These are phyloP conservation scores for Umbelopsis sp. DNA, from an alignment of 371 early-diverging fungal genomes.

Conservation along the genomic window DNA sequence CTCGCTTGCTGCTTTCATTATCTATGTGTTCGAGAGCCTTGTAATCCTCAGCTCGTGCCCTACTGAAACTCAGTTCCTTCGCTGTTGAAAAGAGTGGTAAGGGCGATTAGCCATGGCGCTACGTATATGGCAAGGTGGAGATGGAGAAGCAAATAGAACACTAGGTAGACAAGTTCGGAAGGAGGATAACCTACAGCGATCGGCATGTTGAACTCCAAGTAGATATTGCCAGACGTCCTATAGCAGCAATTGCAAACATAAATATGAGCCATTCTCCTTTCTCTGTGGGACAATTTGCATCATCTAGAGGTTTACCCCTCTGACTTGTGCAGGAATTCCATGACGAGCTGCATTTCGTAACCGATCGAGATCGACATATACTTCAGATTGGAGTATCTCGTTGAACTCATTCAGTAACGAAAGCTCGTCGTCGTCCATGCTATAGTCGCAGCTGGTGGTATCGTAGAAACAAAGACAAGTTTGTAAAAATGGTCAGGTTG, in stretches of 20 bases:
- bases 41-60: conserved; percentile 75
- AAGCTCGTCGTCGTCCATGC: conserved; percentile 42
- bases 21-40: conserved; percentile 76
- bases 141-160: not conserved
- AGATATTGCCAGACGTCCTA: conserved; percentile 93
- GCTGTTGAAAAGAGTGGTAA: conserved; percentile 47
- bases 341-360: conserved; percentile 80
- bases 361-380: conserved; percentile 84
- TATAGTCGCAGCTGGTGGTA: conserved; percentile 14
- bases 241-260: conserved; percentile 17
- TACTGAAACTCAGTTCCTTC: conserved; percentile 70
- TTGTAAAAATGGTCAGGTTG: too few species aligned
- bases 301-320: conserved; percentile 67
- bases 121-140: not conserved
- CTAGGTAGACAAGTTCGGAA: not conserved
- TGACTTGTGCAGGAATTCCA: conserved; percentile 87
- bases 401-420: conserved; percentile 74
- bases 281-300: conserved; percentile 6
- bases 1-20: conserved; percentile 77
- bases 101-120: too few species aligned
- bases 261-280: conserved; percentile 13
- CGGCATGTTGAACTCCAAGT: conserved; percentile 83
- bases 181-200: conserved; percentile 71
- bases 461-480: conserved; percentile 4
- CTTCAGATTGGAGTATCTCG: conserved; percentile 87